Evolutionary conservation across 257 asterid species (phyloP).

Genomic region (Nicotiana otophora): DNA sequence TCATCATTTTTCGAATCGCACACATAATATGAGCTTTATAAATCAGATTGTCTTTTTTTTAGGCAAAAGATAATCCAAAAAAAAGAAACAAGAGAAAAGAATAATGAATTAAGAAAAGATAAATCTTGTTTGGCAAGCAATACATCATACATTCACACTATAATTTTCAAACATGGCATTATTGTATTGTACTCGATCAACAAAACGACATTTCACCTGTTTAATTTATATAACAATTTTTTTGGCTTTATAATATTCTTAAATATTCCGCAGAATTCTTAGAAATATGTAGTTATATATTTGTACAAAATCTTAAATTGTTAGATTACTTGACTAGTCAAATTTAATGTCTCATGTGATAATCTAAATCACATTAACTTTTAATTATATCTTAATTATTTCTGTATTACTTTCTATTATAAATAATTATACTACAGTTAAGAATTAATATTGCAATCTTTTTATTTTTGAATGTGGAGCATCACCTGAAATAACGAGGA

Average conservation of each 20-base stretch:
- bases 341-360: not conserved
- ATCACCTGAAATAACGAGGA: not conserved
- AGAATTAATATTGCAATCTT: not conserved
- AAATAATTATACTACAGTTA: not conserved
- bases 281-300: too few species aligned
- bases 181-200: not conserved
- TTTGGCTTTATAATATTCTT: too few species aligned
- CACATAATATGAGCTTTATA: too few species aligned
- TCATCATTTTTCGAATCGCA: too few species aligned
- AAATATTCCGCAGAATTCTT: too few species aligned
- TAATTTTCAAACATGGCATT: not conserved
- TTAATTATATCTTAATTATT: not conserved
- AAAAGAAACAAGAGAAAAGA: too few species aligned
- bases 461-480: not conserved
- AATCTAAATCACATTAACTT: not conserved
- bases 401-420: not conserved
- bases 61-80: not conserved
- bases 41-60: too few species aligned
- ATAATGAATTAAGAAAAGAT: too few species aligned
- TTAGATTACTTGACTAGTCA: not conserved
- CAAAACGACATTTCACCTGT: not conserved
- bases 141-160: not conserved
- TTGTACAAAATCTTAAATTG: too few species aligned
- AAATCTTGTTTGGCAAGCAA: not conserved
- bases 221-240: not conserved